Percentiles rank a stretch among this genome's conserved stretches.
Evolutionary conservation across 1,284 basidiomycete species (phyloP).

Genomic region (Cerrena zonata): DNA sequence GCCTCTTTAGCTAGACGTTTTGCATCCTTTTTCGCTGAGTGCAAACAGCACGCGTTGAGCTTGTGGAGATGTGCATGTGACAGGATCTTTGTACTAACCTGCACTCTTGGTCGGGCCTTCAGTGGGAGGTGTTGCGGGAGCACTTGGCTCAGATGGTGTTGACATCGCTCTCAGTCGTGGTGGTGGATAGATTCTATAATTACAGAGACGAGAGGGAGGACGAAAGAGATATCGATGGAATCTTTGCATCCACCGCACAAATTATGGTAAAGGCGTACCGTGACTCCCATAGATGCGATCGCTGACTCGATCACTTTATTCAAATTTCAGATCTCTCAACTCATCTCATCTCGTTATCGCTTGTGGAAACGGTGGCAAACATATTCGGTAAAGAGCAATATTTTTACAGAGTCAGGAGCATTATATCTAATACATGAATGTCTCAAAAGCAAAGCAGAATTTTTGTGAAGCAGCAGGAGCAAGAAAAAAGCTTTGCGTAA

Average conservation of each 20-base stretch:
- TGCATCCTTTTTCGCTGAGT: constrained; percentile 62
- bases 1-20: constrained; percentile 69
- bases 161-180: constrained; percentile 21
- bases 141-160: constrained; percentile 11
- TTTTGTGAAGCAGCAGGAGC: not conserved
- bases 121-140: constrained; percentile 11
- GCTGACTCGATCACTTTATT: constrained; percentile 2
- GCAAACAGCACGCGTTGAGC: not conserved
- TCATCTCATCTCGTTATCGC: no score
- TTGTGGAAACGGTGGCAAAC: no score
- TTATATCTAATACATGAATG: no score
- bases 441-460: not conserved
- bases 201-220: constrained; percentile 4
- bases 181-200: constrained; percentile 1
- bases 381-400: no score
- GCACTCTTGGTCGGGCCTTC: constrained; percentile 26
- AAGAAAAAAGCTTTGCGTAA: not conserved
- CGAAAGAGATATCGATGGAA: constrained; percentile 25
- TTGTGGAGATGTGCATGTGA: no score
- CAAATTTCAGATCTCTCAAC: no score
- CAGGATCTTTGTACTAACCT: constrained; percentile 17
- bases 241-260: constrained; percentile 20
- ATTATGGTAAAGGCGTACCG: constrained; percentile 5
- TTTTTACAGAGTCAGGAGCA: no score
- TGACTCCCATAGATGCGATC: not conserved